Conservation (phyloP, 805 yeast genomes). For the Saccharomycopsis sp. region DNA sequence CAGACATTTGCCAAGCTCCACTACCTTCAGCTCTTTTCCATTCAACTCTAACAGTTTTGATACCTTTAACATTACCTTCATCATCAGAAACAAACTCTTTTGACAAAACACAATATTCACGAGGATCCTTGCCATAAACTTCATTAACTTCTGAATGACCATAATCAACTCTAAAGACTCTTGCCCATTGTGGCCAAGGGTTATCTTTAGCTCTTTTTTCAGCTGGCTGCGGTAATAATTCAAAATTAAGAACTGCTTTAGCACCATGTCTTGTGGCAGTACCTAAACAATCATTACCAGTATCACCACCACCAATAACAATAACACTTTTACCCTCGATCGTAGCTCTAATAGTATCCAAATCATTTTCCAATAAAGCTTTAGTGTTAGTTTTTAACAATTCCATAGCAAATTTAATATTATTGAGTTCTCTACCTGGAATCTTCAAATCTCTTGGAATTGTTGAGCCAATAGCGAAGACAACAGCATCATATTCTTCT, state of each 20-base stretch:
- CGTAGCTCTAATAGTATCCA: slow-evolving; percentile 63
- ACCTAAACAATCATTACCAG: slow-evolving; percentile 98
- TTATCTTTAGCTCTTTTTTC: slow-evolving; percentile 79
- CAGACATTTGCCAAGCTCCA: slow-evolving; percentile 99
- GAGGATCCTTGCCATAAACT: slow-evolving; percentile 94
- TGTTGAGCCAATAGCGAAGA: slow-evolving; percentile 89
- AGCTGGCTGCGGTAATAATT: slow-evolving; percentile 89
- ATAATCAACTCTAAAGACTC: slow-evolving; percentile 93
- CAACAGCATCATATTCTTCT: slow-evolving; percentile 64
- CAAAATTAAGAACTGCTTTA: slow-evolving; percentile 86
- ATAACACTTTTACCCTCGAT: slow-evolving; percentile 82
- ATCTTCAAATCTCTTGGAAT: slow-evolving; percentile 92
- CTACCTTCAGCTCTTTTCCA: slow-evolving; percentile 85
- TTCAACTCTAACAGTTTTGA: slow-evolving; percentile 93
- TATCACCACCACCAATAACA: slow-evolving; percentile 99
- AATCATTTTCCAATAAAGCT: slow-evolving; percentile 71
- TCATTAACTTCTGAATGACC: slow-evolving; percentile 94
- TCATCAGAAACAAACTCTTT: slow-evolving; percentile 95
- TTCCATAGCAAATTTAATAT: slow-evolving; percentile 93
- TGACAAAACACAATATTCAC: slow-evolving; percentile 91
- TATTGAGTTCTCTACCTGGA: slow-evolving; percentile 85
- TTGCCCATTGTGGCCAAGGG: slow-evolving; percentile 99
- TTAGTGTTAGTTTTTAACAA: slow-evolving; percentile 80
- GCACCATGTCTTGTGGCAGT: slow-evolving; percentile 97
- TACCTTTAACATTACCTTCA: slow-evolving; percentile 89